Evolutionary conservation across 805 yeast species (phyloP), one percentile per base, ranked within the genome.

Genomic region (Saccharomycopsis olivae): DNA sequence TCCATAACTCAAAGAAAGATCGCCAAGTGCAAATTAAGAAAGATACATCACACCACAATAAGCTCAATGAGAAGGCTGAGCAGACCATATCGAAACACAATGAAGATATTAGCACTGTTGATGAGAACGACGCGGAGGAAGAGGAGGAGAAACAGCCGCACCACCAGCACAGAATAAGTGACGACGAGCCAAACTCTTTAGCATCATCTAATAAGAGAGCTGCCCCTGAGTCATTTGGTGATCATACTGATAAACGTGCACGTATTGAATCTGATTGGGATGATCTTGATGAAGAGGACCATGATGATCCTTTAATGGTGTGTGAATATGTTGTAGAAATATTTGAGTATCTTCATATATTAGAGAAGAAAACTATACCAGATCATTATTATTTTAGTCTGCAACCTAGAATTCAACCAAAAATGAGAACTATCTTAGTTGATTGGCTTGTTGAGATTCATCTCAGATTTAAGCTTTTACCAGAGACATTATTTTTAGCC

Each of bases 371-470:
- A 52, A 84, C 89, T 35, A 63, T 84, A 53, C 95, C 87, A 2
- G 78, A 73, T 48, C 59, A 80, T n/a, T 70, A 74, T 48, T 84
- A 83, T 55, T 59, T 83, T 28, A 66, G 62, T 46, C 68, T 75
- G 58, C 83, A 78, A 56, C 68, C 71, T 37, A 75, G 75, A 44
- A 59, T 85, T 50, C 75, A 80, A 51, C 94, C 95, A 41, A 73
- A 75, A 46, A 81, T 83, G 82, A 71, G 96, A 49, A 78, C 86
- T 5, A 82, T 87, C 38, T 63, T 87, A 43, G 85, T 87, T n/a
- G 95, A 88, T 60, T 87, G 96, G 96, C 66, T 87, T 49, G 85
- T 85, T 9, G 94, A 85, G 55, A 88, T 87, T 56, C 96, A 86
- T 62, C 66, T 76, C 49, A 71, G 84, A 56, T 87, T 87, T 60